phyloP scores from a whole-genome alignment of 108 stramenopile genomes.

The Discostella pseudostelligera region DNA sequence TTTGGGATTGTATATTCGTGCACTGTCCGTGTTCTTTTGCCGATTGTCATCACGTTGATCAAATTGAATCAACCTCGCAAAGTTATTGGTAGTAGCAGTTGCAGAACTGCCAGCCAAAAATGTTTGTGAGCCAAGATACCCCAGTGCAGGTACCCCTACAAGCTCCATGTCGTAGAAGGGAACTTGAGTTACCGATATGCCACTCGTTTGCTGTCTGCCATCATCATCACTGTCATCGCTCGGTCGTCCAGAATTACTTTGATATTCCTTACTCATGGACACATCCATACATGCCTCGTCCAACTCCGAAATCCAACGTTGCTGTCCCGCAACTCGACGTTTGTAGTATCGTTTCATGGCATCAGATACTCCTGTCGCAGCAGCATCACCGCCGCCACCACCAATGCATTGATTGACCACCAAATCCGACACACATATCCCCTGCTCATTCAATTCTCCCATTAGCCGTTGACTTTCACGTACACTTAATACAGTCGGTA shows the following conservation, averaged over 20 bases:
- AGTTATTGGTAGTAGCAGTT: conserved; percentile 29
- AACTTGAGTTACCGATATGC: conserved; percentile 65
- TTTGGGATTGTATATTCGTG: conserved; percentile 39
- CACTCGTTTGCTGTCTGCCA: conserved; percentile 6
- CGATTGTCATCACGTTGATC: conserved; percentile 45
- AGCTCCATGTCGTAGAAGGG: conserved; percentile 87
- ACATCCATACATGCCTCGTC: conserved; percentile 61
- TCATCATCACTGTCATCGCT: conserved; percentile 17
- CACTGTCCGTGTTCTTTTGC: background rate
- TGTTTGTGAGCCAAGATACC: conserved; percentile 59
- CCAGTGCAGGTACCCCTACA: conserved; percentile 80
- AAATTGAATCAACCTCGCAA: conserved; percentile 47
- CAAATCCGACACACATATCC: conserved; percentile 70
- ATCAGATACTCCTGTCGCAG: conserved; percentile 26
- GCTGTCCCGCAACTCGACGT: conserved; percentile 65
- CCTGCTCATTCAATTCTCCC: conserved; percentile 61
- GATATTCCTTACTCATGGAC: conserved; percentile 64
- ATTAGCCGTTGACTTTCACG: conserved; percentile 79
- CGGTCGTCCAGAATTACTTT: conserved; percentile 48
- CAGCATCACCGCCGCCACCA: conserved; percentile 20
- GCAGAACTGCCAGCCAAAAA: conserved; percentile 31
- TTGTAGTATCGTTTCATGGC: conserved; percentile 70
- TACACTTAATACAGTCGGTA: conserved; percentile 87
- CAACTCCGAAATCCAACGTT: conserved; percentile 72
- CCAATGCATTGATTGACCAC: conserved; percentile 84